Evolutionary conservation across 371 early-diverging fungal genomes (phyloP), one percentile per base, ranked within the genome.

Genomic region (Haplosporangium sp.): DNA sequence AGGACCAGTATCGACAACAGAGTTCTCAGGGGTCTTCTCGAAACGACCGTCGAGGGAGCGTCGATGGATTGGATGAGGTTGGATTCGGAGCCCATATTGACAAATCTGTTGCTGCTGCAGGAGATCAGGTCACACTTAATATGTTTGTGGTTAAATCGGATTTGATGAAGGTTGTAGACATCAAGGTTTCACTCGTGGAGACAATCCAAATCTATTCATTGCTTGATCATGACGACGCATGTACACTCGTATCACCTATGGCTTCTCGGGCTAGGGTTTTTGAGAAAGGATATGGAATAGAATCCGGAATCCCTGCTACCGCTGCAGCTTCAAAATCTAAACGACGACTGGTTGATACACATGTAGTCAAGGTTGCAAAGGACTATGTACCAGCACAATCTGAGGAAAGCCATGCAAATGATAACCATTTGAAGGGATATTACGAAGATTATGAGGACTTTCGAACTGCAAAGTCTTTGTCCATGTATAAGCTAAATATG

Each of bases 111-210:
- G 81, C 68, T 11, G 73, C 81, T 10, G 81, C 81, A 1, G 81
- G 81, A 3, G 74, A 79, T n/a, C 63, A 67, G 27, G 65, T 79
- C 9, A 64, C 81, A 2, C 48, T 79, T 35, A 71, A 74, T 15
- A 79, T 79, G 71, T 79, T 79, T 67, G 71, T 79, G 1, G 71
- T 74, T n/a, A 79, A 79, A 38, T 79, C 81, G 10, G 71, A 79
- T 61, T n/a, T 74, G 40, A 71, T 79, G 71, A 69, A 70, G 42
- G 74, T 79, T 2, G 71, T 79, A 13, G 74, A 79, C 20, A 79
- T 79, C 59, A 79, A 79, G 39, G 81, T 79, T n/a, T 79, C 81
- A 11, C 56, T 79, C 1, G 81, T 79, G 37, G 81, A 79, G 61
- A 79, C 81, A 17, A 67, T 68, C 10, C 67, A 74, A 27, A 59